A percentile compares a stretch with the other conserved stretches of the same genome.
These are phyloP conservation scores for Cyclotella kingstonii DNA, from an alignment of 108 stramenopile species.

Conservation along the genomic window DNA sequence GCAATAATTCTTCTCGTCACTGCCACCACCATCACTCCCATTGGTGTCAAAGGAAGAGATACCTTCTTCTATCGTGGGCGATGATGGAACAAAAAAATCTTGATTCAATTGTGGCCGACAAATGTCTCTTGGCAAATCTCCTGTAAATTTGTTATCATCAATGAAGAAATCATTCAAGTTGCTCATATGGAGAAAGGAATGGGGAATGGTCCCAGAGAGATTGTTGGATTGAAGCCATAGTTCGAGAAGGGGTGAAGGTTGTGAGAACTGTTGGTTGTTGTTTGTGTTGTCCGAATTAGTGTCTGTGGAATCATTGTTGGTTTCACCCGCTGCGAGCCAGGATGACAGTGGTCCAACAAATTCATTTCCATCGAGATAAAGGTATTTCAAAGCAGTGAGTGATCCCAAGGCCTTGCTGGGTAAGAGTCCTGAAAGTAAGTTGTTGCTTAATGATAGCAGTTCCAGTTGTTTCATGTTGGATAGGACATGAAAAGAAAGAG, in stretches of 20 bases:
- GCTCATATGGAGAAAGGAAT: constrained; percentile 26
- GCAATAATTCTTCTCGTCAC: constrained; percentile 45
- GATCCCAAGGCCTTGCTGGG: constrained; percentile 35
- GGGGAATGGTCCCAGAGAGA: constrained; percentile 54
- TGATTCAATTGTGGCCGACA: constrained; percentile 44
- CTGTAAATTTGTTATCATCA: constrained; percentile 46
- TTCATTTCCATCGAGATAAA: constrained; percentile 44
- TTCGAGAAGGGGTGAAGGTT: constrained; percentile 18
- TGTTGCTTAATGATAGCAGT: constrained; percentile 38
- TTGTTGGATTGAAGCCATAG: constrained; percentile 56
- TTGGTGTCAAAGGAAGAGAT: constrained; percentile 1
- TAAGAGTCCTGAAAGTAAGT: constrained; percentile 46
- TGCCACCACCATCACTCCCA: too few species aligned
- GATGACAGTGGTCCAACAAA: constrained; percentile 45
- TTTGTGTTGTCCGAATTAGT: too few species aligned
- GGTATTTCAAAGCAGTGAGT: constrained; percentile 14
- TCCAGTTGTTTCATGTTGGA: constrained; percentile 25
- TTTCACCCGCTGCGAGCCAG: constrained; percentile 22
- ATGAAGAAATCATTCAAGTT: constrained; percentile 39
- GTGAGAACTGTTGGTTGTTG: too few species aligned
- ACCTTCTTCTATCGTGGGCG: too few species aligned
- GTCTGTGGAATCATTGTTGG: too few species aligned
- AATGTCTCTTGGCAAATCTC: constrained; percentile 31
- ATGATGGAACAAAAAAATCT: constrained; percentile 50
- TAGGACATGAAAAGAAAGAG: constrained; percentile 15